Evolutionary conservation across 2,329 filamentous ascomycete species (phyloP), one percentile per base, ranked within the genome.

Genomic region (Nemania serpens): DNA sequence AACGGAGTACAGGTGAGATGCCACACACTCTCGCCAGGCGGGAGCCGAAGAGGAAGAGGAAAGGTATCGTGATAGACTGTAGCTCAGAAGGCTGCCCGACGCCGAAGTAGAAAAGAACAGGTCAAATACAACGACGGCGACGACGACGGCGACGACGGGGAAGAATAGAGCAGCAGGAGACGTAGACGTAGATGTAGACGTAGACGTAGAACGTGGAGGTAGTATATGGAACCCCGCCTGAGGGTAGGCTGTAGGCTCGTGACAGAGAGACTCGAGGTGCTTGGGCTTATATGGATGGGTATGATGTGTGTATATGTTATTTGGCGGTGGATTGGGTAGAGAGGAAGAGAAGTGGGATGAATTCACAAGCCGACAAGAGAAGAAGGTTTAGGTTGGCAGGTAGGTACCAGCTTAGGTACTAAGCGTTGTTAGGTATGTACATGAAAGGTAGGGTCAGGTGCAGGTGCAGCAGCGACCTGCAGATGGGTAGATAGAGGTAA

Each of bases 391-490:
- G 55, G 17, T 43, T 39, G 15, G 36, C 36, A 53, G n/a, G 29
- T 29, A 36, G 36, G 34, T 39, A 7, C 25, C 11, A 25, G 17
- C 11, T 5, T 34, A 37, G 37, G 37, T 17, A 49, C 25, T 36
- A 25, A 45, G 42, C 11, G 25, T 25, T 22, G 18, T 18, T 48
- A 48, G 45, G 25, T 15, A 55, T 22, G 22, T 43, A 45, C 12
- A 55, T 22, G 22, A 36, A 45, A 37, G n/a, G 22, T 55, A 49
- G 45, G 59, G 58, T 63, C 58, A 65, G 60, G 60, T 63, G 64
- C 64, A 64, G 55, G 48, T 58, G 60, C 56, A 59, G 46, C 42
- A 48, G 45, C 57, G 20, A 45, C 45, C n/a, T 58, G 60, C 63
- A 65, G 63, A 50, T 34, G 41, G 36, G 42, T 50, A 46, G 6